Conservation (phyloP, 176 grass and related monocot genomes). For the Eremochloa ophiuroides region DNA sequence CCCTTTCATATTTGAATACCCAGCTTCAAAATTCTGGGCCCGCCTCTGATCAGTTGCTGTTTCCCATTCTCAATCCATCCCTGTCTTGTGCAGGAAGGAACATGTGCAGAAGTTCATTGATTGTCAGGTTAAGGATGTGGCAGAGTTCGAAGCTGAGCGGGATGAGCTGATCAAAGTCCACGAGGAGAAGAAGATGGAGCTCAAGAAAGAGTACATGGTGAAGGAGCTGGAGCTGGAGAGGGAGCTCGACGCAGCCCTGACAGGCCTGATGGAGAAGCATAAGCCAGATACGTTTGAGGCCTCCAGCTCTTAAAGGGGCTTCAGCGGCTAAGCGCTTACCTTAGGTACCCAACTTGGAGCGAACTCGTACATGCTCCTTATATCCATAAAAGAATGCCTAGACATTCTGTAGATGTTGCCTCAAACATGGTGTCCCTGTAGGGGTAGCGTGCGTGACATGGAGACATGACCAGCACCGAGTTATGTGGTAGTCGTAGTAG, state of each 20-base stretch:
- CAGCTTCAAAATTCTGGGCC: too few relatives aligned
- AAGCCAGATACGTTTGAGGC: constrained; percentile 55
- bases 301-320: constrained; percentile 24
- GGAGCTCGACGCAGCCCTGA: constrained; percentile 44
- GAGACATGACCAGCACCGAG: background rate
- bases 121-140: constrained; percentile 55
- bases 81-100: constrained; percentile 46
- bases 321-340: background rate
- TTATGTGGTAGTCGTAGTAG: background rate
- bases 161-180: constrained; percentile 47
- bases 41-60: too few relatives aligned
- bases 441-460: background rate
- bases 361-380: background rate
- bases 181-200: constrained; percentile 45
- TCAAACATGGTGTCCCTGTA: background rate
- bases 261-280: constrained; percentile 62
- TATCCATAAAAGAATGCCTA: background rate
- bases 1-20: too few relatives aligned
- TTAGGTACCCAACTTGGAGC: background rate
- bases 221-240: constrained; percentile 58
- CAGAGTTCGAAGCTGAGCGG: constrained; percentile 47
- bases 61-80: background rate
- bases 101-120: constrained; percentile 53
- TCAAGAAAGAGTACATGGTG: constrained; percentile 51
- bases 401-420: background rate